Percentiles rank a stretch among this genome's conserved stretches.
Conservation (phyloP, 257 asterid genomes). For the Paraleonurus japonicus region DNA sequence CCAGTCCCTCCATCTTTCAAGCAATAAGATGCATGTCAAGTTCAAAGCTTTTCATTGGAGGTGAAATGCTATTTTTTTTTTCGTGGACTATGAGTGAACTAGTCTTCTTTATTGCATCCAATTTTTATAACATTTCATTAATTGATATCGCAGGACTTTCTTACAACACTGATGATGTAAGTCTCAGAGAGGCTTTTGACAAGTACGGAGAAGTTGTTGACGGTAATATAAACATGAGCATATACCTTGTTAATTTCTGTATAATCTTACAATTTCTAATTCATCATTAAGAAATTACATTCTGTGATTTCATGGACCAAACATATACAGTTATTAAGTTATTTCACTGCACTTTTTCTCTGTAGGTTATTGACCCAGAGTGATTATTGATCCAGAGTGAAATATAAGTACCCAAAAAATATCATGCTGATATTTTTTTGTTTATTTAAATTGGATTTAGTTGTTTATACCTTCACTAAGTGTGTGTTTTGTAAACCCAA, state of each 20-base stretch:
- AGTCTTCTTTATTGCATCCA: background rate
- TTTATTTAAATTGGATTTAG: background rate
- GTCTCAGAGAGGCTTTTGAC: constrained; percentile 59
- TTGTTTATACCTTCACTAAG: background rate
- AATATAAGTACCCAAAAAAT: background rate
- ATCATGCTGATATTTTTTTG: background rate
- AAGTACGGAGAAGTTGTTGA: constrained; percentile 80
- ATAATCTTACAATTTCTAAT: background rate
- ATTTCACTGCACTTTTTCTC: background rate
- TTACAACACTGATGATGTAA: constrained; percentile 50
- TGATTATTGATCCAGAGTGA: too few species aligned
- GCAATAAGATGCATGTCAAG: constrained; percentile 79
- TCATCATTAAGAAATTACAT: background rate
- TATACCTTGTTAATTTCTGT: background rate
- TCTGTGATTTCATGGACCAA: background rate
- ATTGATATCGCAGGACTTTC: constrained; percentile 62
- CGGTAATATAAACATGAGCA: constrained; percentile 39
- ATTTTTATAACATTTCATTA: background rate
- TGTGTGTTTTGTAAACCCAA: too few species aligned
- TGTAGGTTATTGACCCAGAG: background rate
- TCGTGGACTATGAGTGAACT: background rate
- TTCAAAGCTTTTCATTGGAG: constrained; percentile 81
- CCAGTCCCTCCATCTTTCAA: constrained; percentile 62
- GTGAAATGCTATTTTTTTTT: constrained; percentile 30
- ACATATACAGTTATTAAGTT: background rate